These are phyloP conservation scores for Zygnema circumcarinatum DNA, from an alignment of 139 green algal genomes.

Conservation along the genomic window DNA sequence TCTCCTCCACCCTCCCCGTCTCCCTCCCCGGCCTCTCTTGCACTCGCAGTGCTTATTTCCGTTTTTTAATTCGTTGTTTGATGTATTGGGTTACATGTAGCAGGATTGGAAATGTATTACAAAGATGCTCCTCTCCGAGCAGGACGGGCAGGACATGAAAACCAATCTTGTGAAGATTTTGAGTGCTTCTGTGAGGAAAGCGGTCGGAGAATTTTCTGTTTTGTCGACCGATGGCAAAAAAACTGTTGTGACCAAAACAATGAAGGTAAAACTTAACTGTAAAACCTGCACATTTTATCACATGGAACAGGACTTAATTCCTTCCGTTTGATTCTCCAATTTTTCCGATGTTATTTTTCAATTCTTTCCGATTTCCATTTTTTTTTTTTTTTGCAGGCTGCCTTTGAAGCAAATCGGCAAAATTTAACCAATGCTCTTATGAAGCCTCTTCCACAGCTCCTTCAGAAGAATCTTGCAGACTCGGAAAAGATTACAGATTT, in stretches of 20 bases:
- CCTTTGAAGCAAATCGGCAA: constrained; percentile 2
- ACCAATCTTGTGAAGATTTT: constrained; percentile 32
- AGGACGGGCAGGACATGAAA: constrained; percentile 14
- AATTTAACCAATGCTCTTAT: constrained; percentile 36
- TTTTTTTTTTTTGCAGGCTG: constrained; percentile 19
- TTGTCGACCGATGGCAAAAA: neutral
- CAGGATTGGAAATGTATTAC: constrained; percentile 50
- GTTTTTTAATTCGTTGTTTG: no score
- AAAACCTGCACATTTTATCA: no score
- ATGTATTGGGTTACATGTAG: no score
- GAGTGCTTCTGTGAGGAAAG: constrained; percentile 39
- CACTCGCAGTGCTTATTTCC: no score
- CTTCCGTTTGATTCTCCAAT: neutral
- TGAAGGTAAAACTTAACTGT: constrained; percentile 33
- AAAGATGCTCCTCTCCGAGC: constrained; percentile 32
- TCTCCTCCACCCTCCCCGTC: no score
- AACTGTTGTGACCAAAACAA: constrained; percentile 30
- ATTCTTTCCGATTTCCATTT: no score
- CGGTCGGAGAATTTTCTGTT: neutral
- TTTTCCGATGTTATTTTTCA: neutral
- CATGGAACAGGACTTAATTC: no score
- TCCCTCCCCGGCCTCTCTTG: no score
- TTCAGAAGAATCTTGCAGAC: constrained; percentile 47
- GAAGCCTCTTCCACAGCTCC: constrained; percentile 42
- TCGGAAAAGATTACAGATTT: constrained; percentile 23